Conservation (phyloP, 495 filamentous ascomycete species). For the Aspergillus mulundensis region DNA sequence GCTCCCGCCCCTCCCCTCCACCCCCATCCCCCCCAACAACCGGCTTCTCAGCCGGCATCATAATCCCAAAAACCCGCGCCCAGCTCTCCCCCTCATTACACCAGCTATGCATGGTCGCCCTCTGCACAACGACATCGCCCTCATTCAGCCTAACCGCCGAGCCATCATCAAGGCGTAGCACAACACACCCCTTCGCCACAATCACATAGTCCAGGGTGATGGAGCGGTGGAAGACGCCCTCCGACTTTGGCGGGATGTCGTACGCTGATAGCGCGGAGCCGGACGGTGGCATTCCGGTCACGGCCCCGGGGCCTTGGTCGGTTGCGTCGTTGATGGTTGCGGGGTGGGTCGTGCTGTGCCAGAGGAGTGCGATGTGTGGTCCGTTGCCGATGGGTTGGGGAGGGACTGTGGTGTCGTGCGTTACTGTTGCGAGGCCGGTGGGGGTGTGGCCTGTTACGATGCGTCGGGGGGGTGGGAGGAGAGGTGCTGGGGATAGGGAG, state of each 20-base stretch:
- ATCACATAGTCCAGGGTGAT: slow-evolving; percentile 6
- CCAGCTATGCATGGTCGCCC: slow-evolving; percentile 10
- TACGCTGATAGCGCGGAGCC: not conserved
- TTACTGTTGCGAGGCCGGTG: not conserved
- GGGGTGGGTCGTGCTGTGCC: no score
- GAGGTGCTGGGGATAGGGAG: not conserved
- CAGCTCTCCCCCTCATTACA: slow-evolving; percentile 1
- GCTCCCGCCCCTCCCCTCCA: not conserved
- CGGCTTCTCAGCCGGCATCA: not conserved
- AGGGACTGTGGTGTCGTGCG: not conserved
- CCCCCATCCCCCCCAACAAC: not conserved
- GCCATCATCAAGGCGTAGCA: not conserved
- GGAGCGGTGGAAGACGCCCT: slow-evolving; percentile 4
- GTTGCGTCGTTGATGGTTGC: no score
- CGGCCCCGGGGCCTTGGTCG: no score
- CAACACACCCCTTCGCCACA: not conserved
- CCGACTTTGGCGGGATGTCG: not conserved
- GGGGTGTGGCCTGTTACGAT: slow-evolving; percentile 7
- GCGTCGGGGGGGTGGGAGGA: slow-evolving; percentile 1
- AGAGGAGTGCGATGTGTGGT: no score
- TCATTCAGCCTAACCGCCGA: not conserved
- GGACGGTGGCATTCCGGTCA: not conserved
- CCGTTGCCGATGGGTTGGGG: not conserved
- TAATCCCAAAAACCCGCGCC: not conserved
- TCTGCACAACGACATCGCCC: slow-evolving; percentile 3